Base-by-base conservation (phyloP, 1,284 basidiomycete species). In the Cutaneotrichosporon dermatis region DNA sequence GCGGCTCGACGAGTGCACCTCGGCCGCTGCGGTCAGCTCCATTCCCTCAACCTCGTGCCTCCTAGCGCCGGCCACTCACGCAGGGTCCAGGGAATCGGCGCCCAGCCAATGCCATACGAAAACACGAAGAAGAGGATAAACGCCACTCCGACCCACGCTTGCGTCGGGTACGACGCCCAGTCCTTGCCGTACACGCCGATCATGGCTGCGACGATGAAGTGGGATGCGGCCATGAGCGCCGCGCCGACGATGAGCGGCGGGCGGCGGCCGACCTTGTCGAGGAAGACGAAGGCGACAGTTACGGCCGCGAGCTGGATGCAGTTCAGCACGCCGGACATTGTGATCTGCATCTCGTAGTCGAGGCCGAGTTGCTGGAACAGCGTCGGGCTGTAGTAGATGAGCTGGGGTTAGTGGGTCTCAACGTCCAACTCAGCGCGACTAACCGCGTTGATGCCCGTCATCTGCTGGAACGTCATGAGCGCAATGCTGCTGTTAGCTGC, bases 191-290 rank as follows among this genome's bases (percentile, higher is more conserved):
- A 48, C 6, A 15, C n/a, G 37, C 63, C 39, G 39, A 72, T 69
- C 51, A 76, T 58, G 6, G 59, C 57, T 1, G 65, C 72, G 35
- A 69, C 65, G 25, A 73, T 64, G 33, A 67, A 54, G 54, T 71
- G 69, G 0, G 62, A 59, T 10, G 65, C 53, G 10, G 50, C 42
- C 40, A 57, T 60, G 7, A 61, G 61, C 10, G 54, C 12, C 1
- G 67, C 60, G 0, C 70, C 69, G 41, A 44, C 50, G 16, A 79
- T 60, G 25, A 72, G 66, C 2, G 72, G 69, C 25, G 60, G 58
- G 11, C 66, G 63, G n/a, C 79, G 71, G 43, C 79, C 78, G 4
- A 77, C 54, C 2, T 66, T 61, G 64, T 80, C 79, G 44, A 79
- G 65, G 57, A 74, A 70, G 62, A 79, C 58, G 45, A 79, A 58